A percentile compares a stretch with the other conserved stretches of the same genome.
Evolutionary conservation across 73 alveolate genomes (phyloP).

Genomic region (Tetrahymena malaccensis): DNA sequence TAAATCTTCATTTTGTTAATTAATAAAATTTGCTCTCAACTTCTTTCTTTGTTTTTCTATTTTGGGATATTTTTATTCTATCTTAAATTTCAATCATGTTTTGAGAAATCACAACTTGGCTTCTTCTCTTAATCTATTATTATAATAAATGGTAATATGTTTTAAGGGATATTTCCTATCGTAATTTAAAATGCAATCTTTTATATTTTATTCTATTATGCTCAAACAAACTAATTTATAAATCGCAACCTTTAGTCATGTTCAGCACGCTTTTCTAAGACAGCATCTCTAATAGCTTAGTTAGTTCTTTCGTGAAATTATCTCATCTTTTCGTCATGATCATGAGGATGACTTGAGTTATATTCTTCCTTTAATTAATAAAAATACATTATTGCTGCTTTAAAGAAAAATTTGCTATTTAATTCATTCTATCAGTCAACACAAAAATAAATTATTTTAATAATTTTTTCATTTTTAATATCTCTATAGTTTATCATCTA

Average conservation of each 20-base stretch:
- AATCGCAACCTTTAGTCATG: neutral
- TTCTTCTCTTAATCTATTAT: neutral
- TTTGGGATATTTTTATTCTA: neutral
- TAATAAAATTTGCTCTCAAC: neutral
- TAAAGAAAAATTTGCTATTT: neutral
- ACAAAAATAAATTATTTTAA: too few species aligned
- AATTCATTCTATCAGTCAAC: neutral
- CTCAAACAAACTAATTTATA: neutral
- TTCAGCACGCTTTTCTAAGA: neutral
- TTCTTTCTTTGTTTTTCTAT: neutral
- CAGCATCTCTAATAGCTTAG: neutral
- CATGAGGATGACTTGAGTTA: neutral
- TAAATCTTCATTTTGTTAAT: neutral
- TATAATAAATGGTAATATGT: neutral
- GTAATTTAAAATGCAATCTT: neutral
- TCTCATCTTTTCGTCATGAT: neutral
- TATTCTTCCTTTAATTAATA: neutral
- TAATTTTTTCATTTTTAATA: too few species aligned
- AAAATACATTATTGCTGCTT: neutral
- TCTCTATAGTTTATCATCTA: neutral
- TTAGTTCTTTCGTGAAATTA: neutral
- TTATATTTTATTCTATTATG: neutral
- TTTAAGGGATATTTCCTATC: too few species aligned
- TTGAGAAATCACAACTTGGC: neutral
- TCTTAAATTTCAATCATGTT: neutral